Evolutionary conservation across 179 eudicot genomes (phyloP).

Genomic region (Camellia oleifera): DNA sequence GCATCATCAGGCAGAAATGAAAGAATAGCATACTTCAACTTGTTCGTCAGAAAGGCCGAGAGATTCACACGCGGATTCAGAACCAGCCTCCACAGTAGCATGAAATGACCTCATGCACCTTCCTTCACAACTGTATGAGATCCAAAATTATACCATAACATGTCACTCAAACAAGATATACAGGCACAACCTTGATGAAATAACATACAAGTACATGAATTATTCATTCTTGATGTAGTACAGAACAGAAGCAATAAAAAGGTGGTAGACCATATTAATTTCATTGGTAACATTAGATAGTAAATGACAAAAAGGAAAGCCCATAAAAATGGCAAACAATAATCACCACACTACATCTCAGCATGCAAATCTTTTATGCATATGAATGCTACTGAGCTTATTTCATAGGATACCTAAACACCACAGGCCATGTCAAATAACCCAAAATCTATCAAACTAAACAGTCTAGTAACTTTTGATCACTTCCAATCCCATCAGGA

Average conservation of each 20-base stretch:
- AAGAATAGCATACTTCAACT: constrained; percentile 53
- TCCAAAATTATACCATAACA: not conserved
- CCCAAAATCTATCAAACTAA: not conserved
- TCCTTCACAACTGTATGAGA: constrained; percentile 77
- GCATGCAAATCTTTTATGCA: not conserved
- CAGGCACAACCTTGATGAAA: not conserved
- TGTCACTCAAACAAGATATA: constrained; percentile 3
- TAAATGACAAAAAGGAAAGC: not conserved
- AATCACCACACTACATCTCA: not conserved
- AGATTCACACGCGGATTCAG: constrained; percentile 57
- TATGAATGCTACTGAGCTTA: not conserved
- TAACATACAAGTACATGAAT: not conserved
- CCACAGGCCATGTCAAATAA: not conserved
- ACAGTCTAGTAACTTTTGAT: not conserved
- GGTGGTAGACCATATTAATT: not conserved
- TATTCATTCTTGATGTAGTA: not conserved
- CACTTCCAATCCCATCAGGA: not conserved
- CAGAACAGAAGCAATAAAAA: not conserved
- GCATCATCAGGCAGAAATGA: not conserved
- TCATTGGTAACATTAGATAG: not conserved
- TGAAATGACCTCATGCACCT: constrained; percentile 94
- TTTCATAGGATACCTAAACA: not conserved
- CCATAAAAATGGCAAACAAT: not conserved
- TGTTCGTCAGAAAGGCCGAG: constrained; percentile 57
- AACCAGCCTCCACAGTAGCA: constrained; percentile 59